These are phyloP conservation scores for Cladophialophora exuberans DNA, from an alignment of 2,329 filamentous ascomycete species.

Conservation along the genomic window DNA sequence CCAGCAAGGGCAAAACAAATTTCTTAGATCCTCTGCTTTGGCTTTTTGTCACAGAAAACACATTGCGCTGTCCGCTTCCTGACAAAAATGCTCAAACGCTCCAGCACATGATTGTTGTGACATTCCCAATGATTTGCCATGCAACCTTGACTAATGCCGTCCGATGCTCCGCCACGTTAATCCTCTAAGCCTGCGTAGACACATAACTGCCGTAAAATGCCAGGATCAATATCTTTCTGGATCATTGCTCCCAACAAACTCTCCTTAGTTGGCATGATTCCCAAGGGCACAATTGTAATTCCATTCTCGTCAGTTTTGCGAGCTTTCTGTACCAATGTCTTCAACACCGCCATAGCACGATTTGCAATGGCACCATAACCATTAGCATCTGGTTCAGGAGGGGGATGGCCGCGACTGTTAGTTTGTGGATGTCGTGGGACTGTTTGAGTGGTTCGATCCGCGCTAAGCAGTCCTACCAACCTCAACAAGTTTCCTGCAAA, in stretches of 20 bases:
- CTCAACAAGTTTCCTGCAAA: conserved; percentile 80
- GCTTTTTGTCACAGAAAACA: too few species aligned
- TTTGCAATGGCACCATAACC: conserved; percentile 62
- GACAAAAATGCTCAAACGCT: conserved; percentile 2
- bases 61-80: background rate
- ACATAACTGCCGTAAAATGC: conserved; percentile 69
- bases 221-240: conserved; percentile 66
- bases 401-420: conserved; percentile 37
- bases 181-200: conserved; percentile 62
- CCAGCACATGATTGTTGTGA: background rate
- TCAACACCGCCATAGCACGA: conserved; percentile 69
- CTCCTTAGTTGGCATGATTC: conserved; percentile 68
- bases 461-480: conserved; percentile 72
- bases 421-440: conserved; percentile 43
- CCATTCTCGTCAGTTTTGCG: conserved; percentile 58
- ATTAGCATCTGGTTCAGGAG: conserved; percentile 45
- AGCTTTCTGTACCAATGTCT: conserved; percentile 68
- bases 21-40: background rate
- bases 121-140: background rate
- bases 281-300: conserved; percentile 58
- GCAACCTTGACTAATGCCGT: background rate
- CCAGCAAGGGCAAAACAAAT: background rate
- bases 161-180: conserved; percentile 7
- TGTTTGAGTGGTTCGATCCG: conserved; percentile 47
- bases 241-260: conserved; percentile 68